Base-by-base conservation (phyloP, 108 stramenopile genomes). In the Cyclotella kingstonii region DNA sequence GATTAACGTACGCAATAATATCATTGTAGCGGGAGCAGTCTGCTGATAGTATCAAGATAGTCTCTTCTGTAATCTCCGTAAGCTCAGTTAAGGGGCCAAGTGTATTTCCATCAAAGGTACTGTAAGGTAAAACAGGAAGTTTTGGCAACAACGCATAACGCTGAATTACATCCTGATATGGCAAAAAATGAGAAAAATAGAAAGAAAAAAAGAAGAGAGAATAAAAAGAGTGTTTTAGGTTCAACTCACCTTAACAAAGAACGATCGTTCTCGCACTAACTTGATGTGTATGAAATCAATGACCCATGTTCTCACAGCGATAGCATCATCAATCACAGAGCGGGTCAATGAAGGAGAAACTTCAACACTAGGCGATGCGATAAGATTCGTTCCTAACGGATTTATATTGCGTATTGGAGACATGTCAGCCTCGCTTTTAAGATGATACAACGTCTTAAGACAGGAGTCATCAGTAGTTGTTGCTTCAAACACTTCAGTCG, bases 241-340 rank as follows among this genome's bases (percentile, higher is more conserved):
- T 51, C 40, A 28, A 52, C 80, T 44, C 30, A 56, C 66, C 54
- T 85, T 61, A 45, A 90, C 40, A 66, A 87, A 86, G 4, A 40
- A 52, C 17, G 43, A 23, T 35, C 89, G 57, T 61, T 90, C 89
- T 2, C 85, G 57, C 3, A 50, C 25, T 17, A 33, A 55, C 42
- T 79, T 75, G 0, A 79, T 81, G 23, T 80, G 80, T 7, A 53
- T 47, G 5, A 87, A 67, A 65, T 87, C 83, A 22, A 85, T 35
- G 11, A 87, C 48, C 86, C 86, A 90, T 4, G 40, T 9, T 57
- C 89, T 50, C 2, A 77, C 46, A 14, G 48, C n/a, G 31, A 79
- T 64, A 10, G 86, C 89, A 49, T 81, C 64, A 2, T 76, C 65
- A 31, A 90, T 66, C 4, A 78, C 77, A 33, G 57, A 36, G 34